Base-by-base conservation (phyloP, 148 eudicot species). In the Rheum nobile region DNA sequence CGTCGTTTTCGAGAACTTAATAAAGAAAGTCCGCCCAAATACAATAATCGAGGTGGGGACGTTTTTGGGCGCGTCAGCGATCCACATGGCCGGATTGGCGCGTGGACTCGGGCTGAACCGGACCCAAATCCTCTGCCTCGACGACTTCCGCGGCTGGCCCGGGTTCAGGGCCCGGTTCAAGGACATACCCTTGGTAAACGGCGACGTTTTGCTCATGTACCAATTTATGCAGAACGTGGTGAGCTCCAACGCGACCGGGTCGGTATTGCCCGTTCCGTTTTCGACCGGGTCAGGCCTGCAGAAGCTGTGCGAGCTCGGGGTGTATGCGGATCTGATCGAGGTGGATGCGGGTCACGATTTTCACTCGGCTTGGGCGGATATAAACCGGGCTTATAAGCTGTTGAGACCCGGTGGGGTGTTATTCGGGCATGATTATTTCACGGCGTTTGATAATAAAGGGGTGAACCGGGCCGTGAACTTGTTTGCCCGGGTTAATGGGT, bases 91-190 rank as follows among this genome's bases (percentile, higher is more conserved):
- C 5, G 74, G 73, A 42, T 72, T 91, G 65, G 82, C 87, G 2
- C 78, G 70, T 0, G 16, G 78, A 67, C 82, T 90, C 55, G 93
- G 88, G 0, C 78, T 87, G 10, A 24, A 55, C 63, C 11, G 83
- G 0, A 83, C 96, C 4, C 93, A 88, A 74, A 91, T 91, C 6
- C 74, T 91, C 10, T 91, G 96, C 72, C 26, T 91, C 0, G 96
- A 91, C 57, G 96, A 91, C 63, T 91, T 91, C 42, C 88, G 96
- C 0, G 96, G 96, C 16, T 90, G 96, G 93, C 87, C 90, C 29
- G 89, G 90, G 42, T 86, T 81, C 55, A 73, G 44, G 7, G 75
- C 71, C 39, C 29, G 54, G n/a, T 31, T 75, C 32, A 59, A 67
- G 28, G 82, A 79, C 63, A 71, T 89, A 0, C 81, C 82, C 21